Conservation (phyloP, 169 alveolate species). For the Plasmodium sp. region DNA sequence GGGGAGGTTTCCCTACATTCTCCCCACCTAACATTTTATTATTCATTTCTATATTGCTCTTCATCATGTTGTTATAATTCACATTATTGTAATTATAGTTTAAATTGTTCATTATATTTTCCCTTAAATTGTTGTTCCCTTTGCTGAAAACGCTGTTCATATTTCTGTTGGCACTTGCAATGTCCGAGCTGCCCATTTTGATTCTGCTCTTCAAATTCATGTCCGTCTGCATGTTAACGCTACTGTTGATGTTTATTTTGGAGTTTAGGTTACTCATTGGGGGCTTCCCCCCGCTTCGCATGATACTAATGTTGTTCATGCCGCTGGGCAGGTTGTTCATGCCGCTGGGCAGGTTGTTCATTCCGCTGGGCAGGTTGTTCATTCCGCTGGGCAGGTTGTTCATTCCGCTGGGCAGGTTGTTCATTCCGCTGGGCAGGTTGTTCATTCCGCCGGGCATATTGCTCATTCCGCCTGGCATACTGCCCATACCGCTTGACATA, state of each 20-base stretch:
- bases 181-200: slow-evolving; percentile 8
- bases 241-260: neutral
- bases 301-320: neutral
- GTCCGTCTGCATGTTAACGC: neutral
- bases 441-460: slow-evolving; percentile 4
- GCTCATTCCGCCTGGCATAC: neutral
- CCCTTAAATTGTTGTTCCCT: slow-evolving; percentile 6
- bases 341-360: neutral
- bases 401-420: neutral
- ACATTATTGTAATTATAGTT: slow-evolving; percentile 48
- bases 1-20: neutral
- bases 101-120: slow-evolving; percentile 37
- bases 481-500: neutral
- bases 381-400: neutral
- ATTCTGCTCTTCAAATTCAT: slow-evolving; percentile 1
- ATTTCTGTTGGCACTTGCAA: neutral
- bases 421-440: neutral
- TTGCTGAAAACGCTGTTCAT: slow-evolving; percentile 8
- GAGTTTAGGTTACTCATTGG: neutral
- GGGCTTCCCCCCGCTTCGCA: neutral
- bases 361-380: neutral
- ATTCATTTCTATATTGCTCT: slow-evolving; percentile 34
- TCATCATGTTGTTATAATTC: slow-evolving; percentile 33
- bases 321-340: neutral
- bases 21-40: slow-evolving; percentile 10